Conservation (phyloP, 2,329 filamentous ascomycete species). For the Anisogramma anomala region DNA sequence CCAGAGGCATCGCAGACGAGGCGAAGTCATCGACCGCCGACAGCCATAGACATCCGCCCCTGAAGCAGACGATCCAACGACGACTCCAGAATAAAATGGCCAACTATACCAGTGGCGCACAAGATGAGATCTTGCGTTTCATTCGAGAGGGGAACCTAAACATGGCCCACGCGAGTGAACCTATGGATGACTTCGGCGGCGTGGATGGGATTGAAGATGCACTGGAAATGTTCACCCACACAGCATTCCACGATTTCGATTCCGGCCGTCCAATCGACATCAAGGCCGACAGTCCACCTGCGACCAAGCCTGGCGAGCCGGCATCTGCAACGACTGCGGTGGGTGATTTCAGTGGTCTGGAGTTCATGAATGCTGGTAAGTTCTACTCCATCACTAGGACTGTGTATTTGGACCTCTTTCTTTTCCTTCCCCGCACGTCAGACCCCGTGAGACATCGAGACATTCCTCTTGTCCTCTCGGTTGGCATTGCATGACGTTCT, state of each 20-base stretch:
- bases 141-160: constrained; percentile 63
- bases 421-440: too few relatives aligned
- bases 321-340: constrained; percentile 30
- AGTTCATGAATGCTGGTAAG: constrained; percentile 26
- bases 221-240: constrained; percentile 69
- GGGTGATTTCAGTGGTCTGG: constrained; percentile 34
- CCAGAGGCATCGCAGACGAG: too few relatives aligned
- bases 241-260: constrained; percentile 72
- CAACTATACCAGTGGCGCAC: constrained; percentile 62
- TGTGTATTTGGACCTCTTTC: too few relatives aligned
- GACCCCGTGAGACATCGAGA: too few relatives aligned
- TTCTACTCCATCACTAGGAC: constrained; percentile 6
- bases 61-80: too few relatives aligned
- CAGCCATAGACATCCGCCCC: too few relatives aligned
- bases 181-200: constrained; percentile 49
- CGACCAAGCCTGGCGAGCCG: constrained; percentile 25
- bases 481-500: too few relatives aligned
- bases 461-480: too few relatives aligned
- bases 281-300: constrained; percentile 32
- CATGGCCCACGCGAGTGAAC: constrained; percentile 49
- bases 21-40: too few relatives aligned
- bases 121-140: constrained; percentile 83
- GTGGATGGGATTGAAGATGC: constrained; percentile 50
- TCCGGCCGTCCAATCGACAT: constrained; percentile 48
- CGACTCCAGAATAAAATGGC: too few relatives aligned